phyloP scores from a whole-genome alignment of 1,284 basidiomycete species.

The Xanthoconium separans region DNA sequence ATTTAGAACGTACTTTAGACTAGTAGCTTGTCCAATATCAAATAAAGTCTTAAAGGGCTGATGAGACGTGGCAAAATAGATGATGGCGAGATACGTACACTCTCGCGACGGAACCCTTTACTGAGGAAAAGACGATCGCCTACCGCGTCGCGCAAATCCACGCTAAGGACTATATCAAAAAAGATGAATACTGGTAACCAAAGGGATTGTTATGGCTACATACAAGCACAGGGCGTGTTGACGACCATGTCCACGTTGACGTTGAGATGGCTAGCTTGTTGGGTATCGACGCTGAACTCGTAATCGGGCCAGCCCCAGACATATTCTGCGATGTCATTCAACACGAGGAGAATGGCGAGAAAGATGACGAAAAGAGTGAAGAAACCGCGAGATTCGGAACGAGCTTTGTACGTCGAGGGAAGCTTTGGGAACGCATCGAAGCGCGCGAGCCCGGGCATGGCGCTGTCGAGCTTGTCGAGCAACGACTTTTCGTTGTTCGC shows the following conservation, averaged over 20 bases:
- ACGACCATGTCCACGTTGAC: conserved; percentile 91
- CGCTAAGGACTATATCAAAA: conserved; percentile 63
- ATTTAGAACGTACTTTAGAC: conserved; percentile 53
- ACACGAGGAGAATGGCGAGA: conserved; percentile 71
- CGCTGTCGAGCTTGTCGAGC: conserved; percentile 34
- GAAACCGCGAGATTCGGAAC: conserved; percentile 85
- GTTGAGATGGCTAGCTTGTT: conserved; percentile 62
- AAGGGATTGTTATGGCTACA: conserved; percentile 34
- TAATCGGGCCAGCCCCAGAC: conserved; percentile 90
- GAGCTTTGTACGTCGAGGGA: conserved; percentile 83
- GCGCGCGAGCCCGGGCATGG: conserved; percentile 41
- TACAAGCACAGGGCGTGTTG: conserved; percentile 90
- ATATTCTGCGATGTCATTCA: conserved; percentile 89
- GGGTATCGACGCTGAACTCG: conserved; percentile 80
- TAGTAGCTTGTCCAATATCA: conserved; percentile 78
- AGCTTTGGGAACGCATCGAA: conserved; percentile 91
- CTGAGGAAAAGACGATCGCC: conserved; percentile 90
- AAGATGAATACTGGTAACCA: background rate
- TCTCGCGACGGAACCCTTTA: conserved; percentile 83
- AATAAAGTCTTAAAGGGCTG: conserved; percentile 64
- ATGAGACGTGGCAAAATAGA: conserved; percentile 1
- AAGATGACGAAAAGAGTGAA: conserved; percentile 79
- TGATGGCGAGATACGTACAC: conserved; percentile 46
- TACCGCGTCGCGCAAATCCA: conserved; percentile 90
- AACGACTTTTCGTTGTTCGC: conserved; percentile 14